Base-by-base conservation (phyloP, 805 yeast species). In the Candida nanaspora region DNA sequence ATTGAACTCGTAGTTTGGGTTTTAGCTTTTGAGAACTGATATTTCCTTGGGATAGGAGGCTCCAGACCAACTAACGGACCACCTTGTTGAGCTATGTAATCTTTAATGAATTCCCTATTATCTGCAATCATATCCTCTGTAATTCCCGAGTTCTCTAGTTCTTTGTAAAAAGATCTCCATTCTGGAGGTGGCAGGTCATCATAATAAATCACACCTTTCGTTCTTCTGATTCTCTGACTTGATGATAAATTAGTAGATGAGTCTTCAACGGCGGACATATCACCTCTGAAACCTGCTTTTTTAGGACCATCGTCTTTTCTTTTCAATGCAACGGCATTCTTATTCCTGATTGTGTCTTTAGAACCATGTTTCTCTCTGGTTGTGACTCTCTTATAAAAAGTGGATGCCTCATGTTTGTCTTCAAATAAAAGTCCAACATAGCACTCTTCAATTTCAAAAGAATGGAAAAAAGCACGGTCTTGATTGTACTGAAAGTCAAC, bases 361-460 rank as follows among this genome's bases (percentile, higher is more conserved):
- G 94, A 82, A 1, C 84, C 98, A 61, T 88, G 79, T 59, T 87
- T 91, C 41, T 80, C 82, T 46, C 91, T 74, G 37, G 74, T 67
- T 13, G 76, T 68, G 3, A 93, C 88, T 45, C 87, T 72, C 59
- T 89, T 91, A 59, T 66, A 71, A 66, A 93, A 88, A 53, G 83
- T 91, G 3, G 85, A 66, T 0, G 98, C 98, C 51, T 93, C 98
- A 39, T 67, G 70, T 41, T 84, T 78, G 63, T 91, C 96, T 50
- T 88, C 96, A 59, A 93, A 93, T 39, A 93, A 63, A 19, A 93
- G 68, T 0, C 98, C 98, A 10, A 80, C 88, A 39, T 70, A 72
- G 57, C 96, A 89, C 19, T 86, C 94, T 51, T 93, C 98, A 35
- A 87, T 68, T 65, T 93, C 98, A 64, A 93, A 93, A 6, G 94